Percentiles rank a stretch among this genome's conserved stretches.
Evolutionary conservation across 352 stramenopile species (phyloP).

Genomic region (Lagenidium giganteum): DNA sequence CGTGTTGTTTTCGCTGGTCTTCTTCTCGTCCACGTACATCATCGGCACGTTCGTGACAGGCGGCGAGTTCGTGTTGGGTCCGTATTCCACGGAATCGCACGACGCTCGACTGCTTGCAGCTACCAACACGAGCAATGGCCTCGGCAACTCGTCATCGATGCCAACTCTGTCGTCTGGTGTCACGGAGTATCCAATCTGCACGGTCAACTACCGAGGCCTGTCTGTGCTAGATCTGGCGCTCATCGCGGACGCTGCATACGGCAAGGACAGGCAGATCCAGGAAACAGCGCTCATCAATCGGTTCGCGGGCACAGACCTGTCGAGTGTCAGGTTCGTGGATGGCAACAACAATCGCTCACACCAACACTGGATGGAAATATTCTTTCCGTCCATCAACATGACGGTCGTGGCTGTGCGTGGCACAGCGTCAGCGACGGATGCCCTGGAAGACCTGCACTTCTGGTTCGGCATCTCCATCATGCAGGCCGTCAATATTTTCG

Average conservation of each 20-base stretch:
- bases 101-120: slow-evolving; percentile 4
- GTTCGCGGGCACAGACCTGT: slow-evolving; percentile 24
- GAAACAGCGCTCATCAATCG: slow-evolving; percentile 16
- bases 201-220: slow-evolving; percentile 20
- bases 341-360: slow-evolving; percentile 15
- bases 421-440: slow-evolving; percentile 26
- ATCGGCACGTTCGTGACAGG: slow-evolving; percentile 72
- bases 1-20: slow-evolving; percentile 70
- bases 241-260: slow-evolving; percentile 30
- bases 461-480: slow-evolving; percentile 35
- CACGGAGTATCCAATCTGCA: slow-evolving; percentile 25
- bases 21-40: slow-evolving; percentile 76
- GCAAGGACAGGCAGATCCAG: slow-evolving; percentile 19
- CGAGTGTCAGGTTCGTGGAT: slow-evolving; percentile 17
- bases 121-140: slow-evolving; percentile 1
- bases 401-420: slow-evolving; percentile 27
- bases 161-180: background rate
- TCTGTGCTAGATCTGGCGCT: slow-evolving; percentile 24
- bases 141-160: slow-evolving; percentile 14
- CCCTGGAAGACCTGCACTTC: slow-evolving; percentile 32
- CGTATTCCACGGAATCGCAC: too few species aligned
- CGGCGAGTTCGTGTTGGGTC: slow-evolving; percentile 42
- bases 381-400: slow-evolving; percentile 23
- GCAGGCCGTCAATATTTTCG: slow-evolving; percentile 29
- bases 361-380: slow-evolving; percentile 32